Conservation (phyloP, 768 basidiomycete genomes). For the Tremella mesenterica region DNA sequence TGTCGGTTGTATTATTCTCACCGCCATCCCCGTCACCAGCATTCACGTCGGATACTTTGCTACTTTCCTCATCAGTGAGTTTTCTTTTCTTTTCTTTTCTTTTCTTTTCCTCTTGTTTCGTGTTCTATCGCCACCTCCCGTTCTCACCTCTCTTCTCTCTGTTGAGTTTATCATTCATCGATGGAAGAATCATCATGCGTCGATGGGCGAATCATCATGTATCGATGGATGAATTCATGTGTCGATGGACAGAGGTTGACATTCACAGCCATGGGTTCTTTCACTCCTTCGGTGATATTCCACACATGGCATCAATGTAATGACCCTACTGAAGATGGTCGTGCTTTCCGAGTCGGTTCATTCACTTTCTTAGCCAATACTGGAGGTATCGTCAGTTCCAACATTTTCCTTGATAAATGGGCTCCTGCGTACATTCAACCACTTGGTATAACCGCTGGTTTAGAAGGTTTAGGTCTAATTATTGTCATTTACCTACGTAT, state of each 20-base stretch:
- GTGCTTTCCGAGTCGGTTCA: conserved; percentile 10
- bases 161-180: too few relatives aligned
- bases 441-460: conserved; percentile 13
- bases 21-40: conserved; percentile 6
- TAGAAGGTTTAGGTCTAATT: conserved; percentile 13
- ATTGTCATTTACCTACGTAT: conserved; percentile 10
- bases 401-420: conserved; percentile 24
- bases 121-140: too few relatives aligned
- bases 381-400: conserved; percentile 25
- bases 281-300: conserved; percentile 16
- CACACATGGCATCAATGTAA: conserved; percentile 18
- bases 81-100: too few relatives aligned
- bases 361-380: conserved; percentile 19
- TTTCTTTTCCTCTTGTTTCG: too few relatives aligned
- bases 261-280: conserved; percentile 11
- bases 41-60: conserved; percentile 11
- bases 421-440: conserved; percentile 12
- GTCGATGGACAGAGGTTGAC: too few relatives aligned
- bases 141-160: too few relatives aligned
- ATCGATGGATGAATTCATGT: too few relatives aligned
- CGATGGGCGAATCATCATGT: too few relatives aligned
- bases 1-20: conserved; percentile 36
- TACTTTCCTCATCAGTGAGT: conserved; percentile 15
- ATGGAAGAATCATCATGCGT: too few relatives aligned
- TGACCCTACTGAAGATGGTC: conserved; percentile 14